phyloP scores from a whole-genome alignment of 805 yeast species.

The Grigorovia transvaalensis region DNA sequence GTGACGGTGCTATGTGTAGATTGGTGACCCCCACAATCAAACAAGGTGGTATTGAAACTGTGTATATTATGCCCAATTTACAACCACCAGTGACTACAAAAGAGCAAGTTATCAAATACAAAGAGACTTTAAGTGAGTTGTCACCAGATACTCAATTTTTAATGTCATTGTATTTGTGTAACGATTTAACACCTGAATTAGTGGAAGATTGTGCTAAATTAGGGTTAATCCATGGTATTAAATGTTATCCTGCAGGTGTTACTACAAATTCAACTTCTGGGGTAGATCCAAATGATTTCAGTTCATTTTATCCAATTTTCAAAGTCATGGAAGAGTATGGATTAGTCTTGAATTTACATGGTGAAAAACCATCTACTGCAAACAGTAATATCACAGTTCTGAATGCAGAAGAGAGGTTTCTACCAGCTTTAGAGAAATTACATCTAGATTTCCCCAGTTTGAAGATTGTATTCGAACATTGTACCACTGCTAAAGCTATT shows the following conservation, averaged over 20 bases:
- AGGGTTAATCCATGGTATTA: conserved; percentile 74
- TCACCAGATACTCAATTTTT: conserved; percentile 79
- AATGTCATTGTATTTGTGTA: conserved; percentile 80
- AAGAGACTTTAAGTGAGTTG: conserved; percentile 46
- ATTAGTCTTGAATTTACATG: conserved; percentile 81
- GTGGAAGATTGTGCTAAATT: conserved; percentile 64
- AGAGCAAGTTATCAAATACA: conserved; percentile 61
- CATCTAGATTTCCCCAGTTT: conserved; percentile 77
- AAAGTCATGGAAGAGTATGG: conserved; percentile 74
- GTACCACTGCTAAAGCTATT: conserved; percentile 85
- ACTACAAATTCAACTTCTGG: conserved; percentile 94
- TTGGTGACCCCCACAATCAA: conserved; percentile 82
- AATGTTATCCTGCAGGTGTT: conserved; percentile 98
- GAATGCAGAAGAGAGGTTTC: conserved; percentile 86
- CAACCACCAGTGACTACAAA: conserved; percentile 84
- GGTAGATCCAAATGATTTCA: conserved; percentile 86
- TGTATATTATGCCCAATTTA: conserved; percentile 92
- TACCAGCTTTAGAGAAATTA: conserved; percentile 76
- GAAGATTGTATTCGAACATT: conserved; percentile 84
- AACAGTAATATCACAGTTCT: conserved; percentile 71
- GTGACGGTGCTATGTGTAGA: conserved; percentile 91
- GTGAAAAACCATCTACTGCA: conserved; percentile 75
- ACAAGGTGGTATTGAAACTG: conserved; percentile 84
- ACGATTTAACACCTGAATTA: conserved; percentile 74
- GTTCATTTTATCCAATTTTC: conserved; percentile 80